Evolutionary conservation across 768 basidiomycete genomes (phyloP).

Genomic region (Pulveroboletus ravenelii): DNA sequence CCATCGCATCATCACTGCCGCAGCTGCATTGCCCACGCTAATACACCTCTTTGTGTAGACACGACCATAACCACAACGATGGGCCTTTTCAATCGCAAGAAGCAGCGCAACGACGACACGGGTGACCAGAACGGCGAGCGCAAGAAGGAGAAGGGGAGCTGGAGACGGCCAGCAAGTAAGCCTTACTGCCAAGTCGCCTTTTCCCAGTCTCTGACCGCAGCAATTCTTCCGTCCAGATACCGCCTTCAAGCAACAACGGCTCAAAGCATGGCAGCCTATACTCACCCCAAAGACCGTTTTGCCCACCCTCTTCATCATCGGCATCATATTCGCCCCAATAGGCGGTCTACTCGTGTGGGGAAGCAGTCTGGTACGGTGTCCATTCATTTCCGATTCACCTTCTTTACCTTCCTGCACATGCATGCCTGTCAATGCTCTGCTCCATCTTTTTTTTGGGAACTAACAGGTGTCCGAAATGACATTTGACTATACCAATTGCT

Average conservation of each 20-base stretch:
- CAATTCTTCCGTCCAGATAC: constrained; percentile 55
- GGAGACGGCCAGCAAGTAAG: constrained; percentile 79
- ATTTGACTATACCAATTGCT: constrained; percentile 93
- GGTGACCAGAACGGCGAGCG: constrained; percentile 44
- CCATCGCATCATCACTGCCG: constrained; percentile 6
- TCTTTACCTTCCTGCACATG: constrained; percentile 1
- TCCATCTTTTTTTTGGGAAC: not conserved
- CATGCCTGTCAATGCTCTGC: not conserved
- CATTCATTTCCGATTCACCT: constrained; percentile 23
- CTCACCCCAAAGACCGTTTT: constrained; percentile 96
- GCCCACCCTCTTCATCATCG: constrained; percentile 93
- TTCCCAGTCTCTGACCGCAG: constrained; percentile 13
- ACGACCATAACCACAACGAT: constrained; percentile 31
- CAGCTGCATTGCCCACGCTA: not conserved
- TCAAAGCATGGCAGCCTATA: constrained; percentile 99
- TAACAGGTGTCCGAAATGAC: constrained; percentile 84
- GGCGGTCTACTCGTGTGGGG: constrained; percentile 96
- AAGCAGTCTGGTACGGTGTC: constrained; percentile 49
- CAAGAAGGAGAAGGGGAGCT: constrained; percentile 82
- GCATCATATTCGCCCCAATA: constrained; percentile 92
- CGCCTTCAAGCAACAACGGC: constrained; percentile 97
- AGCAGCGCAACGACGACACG: constrained; percentile 28
- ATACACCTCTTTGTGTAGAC: no score
- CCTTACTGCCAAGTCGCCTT: constrained; percentile 13
- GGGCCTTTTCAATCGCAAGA: constrained; percentile 59